Percentiles rank a stretch among this genome's conserved stretches.
These are phyloP conservation scores for Moringa oleifera DNA, from an alignment of 345 rosid species.

Conservation along the genomic window DNA sequence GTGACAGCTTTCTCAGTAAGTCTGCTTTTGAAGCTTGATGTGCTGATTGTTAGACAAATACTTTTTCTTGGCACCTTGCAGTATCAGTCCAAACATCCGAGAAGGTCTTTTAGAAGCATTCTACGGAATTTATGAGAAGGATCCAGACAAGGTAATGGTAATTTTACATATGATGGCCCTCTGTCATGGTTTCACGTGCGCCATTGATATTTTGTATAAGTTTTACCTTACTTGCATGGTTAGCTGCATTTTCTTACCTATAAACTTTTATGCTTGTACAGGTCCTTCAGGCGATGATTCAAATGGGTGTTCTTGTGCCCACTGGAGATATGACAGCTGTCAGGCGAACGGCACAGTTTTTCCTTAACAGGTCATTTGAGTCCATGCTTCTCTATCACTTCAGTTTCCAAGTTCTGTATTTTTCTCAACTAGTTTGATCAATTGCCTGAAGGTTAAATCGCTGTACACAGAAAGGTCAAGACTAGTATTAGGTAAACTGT, in stretches of 20 bases:
- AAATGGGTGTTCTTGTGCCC: conserved; percentile 99
- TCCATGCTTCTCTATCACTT: neutral
- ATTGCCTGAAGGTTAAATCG: too few relatives aligned
- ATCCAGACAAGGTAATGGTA: conserved; percentile 76
- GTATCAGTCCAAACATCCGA: conserved; percentile 89
- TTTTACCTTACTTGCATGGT: conserved; percentile 7
- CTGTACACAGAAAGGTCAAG: too few relatives aligned
- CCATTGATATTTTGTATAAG: neutral
- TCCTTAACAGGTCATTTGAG: conserved; percentile 69
- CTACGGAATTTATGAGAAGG: conserved; percentile 92
- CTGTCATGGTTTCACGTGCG: neutral
- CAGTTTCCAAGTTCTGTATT: too few relatives aligned
- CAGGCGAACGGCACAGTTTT: conserved; percentile 88
- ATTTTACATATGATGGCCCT: conserved; percentile 15
- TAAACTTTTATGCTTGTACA: conserved; percentile 18
- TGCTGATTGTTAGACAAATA: conserved; percentile 11
- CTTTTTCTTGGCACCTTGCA: conserved; percentile 28
- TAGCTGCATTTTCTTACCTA: conserved; percentile 1
- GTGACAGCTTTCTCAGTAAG: neutral
- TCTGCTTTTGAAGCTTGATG: conserved; percentile 8
- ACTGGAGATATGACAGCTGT: conserved; percentile 98
- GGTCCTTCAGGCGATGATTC: conserved; percentile 95
- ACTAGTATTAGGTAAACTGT: too few relatives aligned
- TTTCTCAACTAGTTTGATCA: too few relatives aligned
- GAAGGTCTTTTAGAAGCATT: conserved; percentile 88